These are phyloP conservation scores for Pleurotus tuber-regium DNA, from an alignment of 768 basidiomycete genomes.

Conservation along the genomic window DNA sequence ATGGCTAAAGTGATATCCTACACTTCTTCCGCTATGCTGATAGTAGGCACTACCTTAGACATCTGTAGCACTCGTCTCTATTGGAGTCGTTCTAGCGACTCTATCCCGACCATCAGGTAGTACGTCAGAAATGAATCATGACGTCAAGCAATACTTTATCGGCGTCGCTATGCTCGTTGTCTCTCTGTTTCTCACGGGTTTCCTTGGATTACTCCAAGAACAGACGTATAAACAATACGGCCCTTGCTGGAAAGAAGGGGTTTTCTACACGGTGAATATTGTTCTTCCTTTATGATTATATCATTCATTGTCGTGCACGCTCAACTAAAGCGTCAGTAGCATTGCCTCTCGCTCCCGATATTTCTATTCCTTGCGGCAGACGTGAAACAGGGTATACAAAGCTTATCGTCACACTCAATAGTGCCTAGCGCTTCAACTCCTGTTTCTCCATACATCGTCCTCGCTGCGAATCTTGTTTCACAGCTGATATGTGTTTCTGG, in stretches of 20 bases:
- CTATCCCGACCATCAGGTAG: conserved; percentile 50
- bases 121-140: conserved; percentile 21
- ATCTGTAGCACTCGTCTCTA: conserved; percentile 64
- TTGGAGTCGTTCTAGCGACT: conserved; percentile 72
- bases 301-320: background rate
- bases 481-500: conserved; percentile 83
- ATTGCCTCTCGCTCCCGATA: conserved; percentile 74
- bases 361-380: conserved; percentile 62
- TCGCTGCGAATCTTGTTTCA: conserved; percentile 63
- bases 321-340: conserved; percentile 45
- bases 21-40: too few species aligned
- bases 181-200: conserved; percentile 65
- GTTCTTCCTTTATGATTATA: background rate
- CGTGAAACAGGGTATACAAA: conserved; percentile 53
- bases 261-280: conserved; percentile 73
- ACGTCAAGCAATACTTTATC: conserved; percentile 46
- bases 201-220: conserved; percentile 76
- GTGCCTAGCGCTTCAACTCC: conserved; percentile 22
- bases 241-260: conserved; percentile 77
- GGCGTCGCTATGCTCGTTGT: conserved; percentile 70
- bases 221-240: conserved; percentile 72
- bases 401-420: conserved; percentile 31
- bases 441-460: conserved; percentile 50
- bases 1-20: too few species aligned
- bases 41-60: too few species aligned